Evolutionary conservation across 495 filamentous ascomycete species (phyloP).

Genomic region (Rostrohypoxylon terebratum): DNA sequence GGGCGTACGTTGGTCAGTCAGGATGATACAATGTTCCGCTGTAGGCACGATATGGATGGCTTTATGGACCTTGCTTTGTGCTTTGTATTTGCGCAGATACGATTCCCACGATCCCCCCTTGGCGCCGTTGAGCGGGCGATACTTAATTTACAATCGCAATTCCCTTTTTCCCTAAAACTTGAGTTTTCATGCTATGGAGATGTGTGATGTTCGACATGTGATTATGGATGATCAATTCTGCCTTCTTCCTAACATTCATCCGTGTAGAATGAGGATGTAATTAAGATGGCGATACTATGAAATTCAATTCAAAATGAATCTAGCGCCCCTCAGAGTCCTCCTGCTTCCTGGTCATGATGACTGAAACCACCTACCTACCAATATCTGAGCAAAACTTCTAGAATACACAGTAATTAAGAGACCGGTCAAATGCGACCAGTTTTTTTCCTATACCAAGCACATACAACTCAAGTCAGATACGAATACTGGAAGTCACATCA

Average conservation of each 20-base stretch:
- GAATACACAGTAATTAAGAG: no score
- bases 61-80: conserved; percentile 15
- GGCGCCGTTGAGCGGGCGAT: conserved; percentile 5
- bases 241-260: not conserved
- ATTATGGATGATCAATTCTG: not conserved
- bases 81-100: conserved; percentile 23
- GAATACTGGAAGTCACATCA: not conserved
- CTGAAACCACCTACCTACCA: no score
- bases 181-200: not conserved
- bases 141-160: conserved; percentile 2
- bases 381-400: no score
- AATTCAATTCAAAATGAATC: no score
- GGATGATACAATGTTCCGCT: conserved; percentile 31
- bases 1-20: conserved; percentile 25
- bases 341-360: no score
- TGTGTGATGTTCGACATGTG: not conserved
- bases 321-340: no score
- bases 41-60: not conserved
- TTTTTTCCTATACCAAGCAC: not conserved
- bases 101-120: not conserved
- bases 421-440: no score
- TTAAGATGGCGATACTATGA: no score
- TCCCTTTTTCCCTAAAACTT: not conserved
- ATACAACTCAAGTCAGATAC: not conserved
- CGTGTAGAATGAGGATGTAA: not conserved